Evolutionary conservation across 1,284 basidiomycete species (phyloP).

Genomic region (Dichomitus squalens): DNA sequence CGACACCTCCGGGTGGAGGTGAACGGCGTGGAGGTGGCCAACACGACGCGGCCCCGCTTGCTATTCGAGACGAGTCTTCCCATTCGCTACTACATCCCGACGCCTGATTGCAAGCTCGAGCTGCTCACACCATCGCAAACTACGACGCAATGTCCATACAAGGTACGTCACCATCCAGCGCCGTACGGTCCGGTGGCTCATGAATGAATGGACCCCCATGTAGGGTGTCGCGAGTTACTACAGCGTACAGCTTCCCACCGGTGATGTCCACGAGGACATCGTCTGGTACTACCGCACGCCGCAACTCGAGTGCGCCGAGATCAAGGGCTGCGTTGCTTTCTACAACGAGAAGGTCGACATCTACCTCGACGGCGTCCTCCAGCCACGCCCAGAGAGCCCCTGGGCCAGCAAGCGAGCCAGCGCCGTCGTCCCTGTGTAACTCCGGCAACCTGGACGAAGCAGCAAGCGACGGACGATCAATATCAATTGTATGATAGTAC

Average conservation of each 20-base stretch:
- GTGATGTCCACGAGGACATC: slow-evolving; percentile 47
- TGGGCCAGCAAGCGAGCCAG: slow-evolving; percentile 18
- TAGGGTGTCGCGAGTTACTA: slow-evolving; percentile 67
- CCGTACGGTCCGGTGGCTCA: not conserved
- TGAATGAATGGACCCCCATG: slow-evolving; percentile 3
- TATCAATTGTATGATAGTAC: slow-evolving; percentile 7
- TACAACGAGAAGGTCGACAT: slow-evolving; percentile 71
- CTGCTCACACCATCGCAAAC: slow-evolving; percentile 49
- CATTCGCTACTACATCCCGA: slow-evolving; percentile 62
- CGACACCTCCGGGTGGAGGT: slow-evolving; percentile 62
- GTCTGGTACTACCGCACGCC: slow-evolving; percentile 68
- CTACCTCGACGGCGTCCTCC: slow-evolving; percentile 61
- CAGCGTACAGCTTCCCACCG: slow-evolving; percentile 47
- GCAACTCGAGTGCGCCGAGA: slow-evolving; percentile 48
- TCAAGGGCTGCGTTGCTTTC: slow-evolving; percentile 59
- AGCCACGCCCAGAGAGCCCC: slow-evolving; percentile 29
- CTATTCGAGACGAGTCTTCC: slow-evolving; percentile 61
- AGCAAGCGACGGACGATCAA: not conserved
- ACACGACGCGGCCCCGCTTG: slow-evolving; percentile 54
- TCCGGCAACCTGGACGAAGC: not conserved
- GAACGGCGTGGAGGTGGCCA: slow-evolving; percentile 62
- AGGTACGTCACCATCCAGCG: slow-evolving; percentile 41
- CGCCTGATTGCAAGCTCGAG: slow-evolving; percentile 54
- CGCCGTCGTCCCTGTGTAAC: slow-evolving; percentile 5
- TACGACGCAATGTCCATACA: slow-evolving; percentile 62